Evolutionary conservation across 441 rosid species (phyloP).

Genomic region (Daphne laureola): DNA sequence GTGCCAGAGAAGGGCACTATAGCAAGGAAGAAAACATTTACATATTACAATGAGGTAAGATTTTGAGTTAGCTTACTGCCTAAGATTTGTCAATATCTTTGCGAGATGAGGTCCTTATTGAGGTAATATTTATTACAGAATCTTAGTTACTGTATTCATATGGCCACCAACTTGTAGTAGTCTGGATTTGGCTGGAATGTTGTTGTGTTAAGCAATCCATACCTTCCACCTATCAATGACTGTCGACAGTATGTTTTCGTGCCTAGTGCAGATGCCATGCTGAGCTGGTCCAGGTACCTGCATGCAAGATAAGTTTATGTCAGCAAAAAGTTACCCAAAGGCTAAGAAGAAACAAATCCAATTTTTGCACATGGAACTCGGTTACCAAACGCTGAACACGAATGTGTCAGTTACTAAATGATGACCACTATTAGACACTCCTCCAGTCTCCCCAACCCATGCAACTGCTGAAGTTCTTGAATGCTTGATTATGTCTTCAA

Average conservation of each 20-base stretch:
- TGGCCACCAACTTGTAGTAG: constrained; percentile 60
- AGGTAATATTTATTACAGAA: no score
- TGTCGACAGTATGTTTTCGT: constrained; percentile 93
- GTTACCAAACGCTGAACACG: constrained; percentile 89
- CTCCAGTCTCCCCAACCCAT: constrained; percentile 98
- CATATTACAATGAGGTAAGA: no score
- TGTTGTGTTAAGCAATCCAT: constrained; percentile 71
- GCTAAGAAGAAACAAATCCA: neutral
- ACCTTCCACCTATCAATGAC: constrained; percentile 83
- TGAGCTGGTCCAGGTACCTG: constrained; percentile 98
- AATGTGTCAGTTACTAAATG: constrained; percentile 76
- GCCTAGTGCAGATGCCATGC: constrained; percentile 58
- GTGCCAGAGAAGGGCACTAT: constrained; percentile 92
- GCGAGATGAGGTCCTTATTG: no score
- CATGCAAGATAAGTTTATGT: constrained; percentile 5
- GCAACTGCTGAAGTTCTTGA: constrained; percentile 50
- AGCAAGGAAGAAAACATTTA: constrained; percentile 14
- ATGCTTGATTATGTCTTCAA: constrained; percentile 39
- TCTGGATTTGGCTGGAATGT: constrained; percentile 88
- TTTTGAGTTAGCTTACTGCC: no score
- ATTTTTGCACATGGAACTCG: neutral
- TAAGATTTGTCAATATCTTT: no score
- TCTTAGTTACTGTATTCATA: no score
- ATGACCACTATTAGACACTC: constrained; percentile 88
- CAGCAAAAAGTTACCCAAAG: neutral